Evolutionary conservation across 169 alveolate genomes (phyloP).

Genomic region (Plasmodium ovale): DNA sequence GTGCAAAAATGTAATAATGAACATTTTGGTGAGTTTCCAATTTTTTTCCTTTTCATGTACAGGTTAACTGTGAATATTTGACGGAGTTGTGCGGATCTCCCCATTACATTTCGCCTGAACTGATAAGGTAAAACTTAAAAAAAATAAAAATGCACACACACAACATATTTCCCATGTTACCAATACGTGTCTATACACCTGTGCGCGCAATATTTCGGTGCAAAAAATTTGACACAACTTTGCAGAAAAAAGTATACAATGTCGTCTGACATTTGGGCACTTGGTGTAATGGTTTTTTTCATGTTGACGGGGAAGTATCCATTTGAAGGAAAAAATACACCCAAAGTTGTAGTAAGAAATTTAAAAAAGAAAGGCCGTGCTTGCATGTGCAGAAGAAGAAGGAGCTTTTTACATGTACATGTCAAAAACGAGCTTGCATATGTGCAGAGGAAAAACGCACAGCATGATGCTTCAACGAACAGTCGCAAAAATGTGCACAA

Average conservation of each 20-base stretch:
- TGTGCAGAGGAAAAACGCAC: no score
- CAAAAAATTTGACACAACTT: background rate
- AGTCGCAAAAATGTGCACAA: no score
- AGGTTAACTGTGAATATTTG: constrained; percentile 74
- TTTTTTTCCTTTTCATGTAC: constrained; percentile 33
- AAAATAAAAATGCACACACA: background rate
- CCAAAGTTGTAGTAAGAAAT: constrained; percentile 78
- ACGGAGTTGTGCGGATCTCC: constrained; percentile 85
- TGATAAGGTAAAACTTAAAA: constrained; percentile 73
- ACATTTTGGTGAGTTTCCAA: background rate
- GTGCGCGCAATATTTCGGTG: background rate
- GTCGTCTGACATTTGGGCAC: constrained; percentile 85
- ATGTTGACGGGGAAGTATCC: constrained; percentile 85
- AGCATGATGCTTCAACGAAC: no score
- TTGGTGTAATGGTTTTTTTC: constrained; percentile 81
- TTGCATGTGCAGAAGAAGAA: background rate
- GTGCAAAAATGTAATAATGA: background rate
- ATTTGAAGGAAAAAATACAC: constrained; percentile 82
- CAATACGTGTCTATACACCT: background rate
- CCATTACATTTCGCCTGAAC: constrained; percentile 85
- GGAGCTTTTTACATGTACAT: background rate
- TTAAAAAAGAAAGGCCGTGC: background rate
- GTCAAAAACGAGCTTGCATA: background rate
- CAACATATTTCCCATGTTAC: background rate
- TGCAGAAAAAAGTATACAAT: constrained; percentile 78